Evolutionary conservation across 2,329 filamentous ascomycete species (phyloP).

Genomic region (Orbilia javanica): DNA sequence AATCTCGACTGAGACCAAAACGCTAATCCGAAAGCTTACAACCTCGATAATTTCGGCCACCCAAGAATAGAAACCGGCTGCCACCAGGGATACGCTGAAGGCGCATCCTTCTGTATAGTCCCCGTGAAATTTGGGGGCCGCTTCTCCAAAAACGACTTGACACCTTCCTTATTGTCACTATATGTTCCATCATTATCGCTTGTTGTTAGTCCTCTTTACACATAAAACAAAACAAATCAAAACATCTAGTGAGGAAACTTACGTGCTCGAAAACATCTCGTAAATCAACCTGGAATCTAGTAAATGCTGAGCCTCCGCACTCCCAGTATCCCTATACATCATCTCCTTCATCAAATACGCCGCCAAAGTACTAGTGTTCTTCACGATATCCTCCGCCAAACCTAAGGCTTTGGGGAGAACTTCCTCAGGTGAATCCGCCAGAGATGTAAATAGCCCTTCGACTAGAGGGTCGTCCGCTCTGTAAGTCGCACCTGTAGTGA

Average conservation of each 20-base stretch:
- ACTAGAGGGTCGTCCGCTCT: conserved; percentile 69
- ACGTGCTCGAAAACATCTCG: conserved; percentile 71
- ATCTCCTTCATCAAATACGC: conserved; percentile 78
- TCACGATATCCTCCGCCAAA: conserved; percentile 72
- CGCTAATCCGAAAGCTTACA: conserved; percentile 9
- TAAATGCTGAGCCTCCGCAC: conserved; percentile 77
- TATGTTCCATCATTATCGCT: neutral
- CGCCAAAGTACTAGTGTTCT: conserved; percentile 76
- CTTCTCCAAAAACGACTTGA: conserved; percentile 78
- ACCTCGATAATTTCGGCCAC: conserved; percentile 39
- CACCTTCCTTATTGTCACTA: conserved; percentile 76
- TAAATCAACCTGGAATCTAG: conserved; percentile 76
- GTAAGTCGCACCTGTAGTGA: conserved; percentile 76
- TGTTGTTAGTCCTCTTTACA: neutral
- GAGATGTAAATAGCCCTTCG: conserved; percentile 75
- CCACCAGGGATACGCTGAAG: conserved; percentile 78
- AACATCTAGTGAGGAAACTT: conserved; percentile 51
- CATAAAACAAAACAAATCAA: neutral
- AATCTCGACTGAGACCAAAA: too few relatives aligned
- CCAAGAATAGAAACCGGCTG: conserved; percentile 68
- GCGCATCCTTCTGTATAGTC: conserved; percentile 73
- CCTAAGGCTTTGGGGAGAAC: conserved; percentile 69
- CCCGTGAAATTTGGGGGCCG: conserved; percentile 74
- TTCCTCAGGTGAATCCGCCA: conserved; percentile 71
- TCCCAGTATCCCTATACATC: conserved; percentile 73